Evolutionary conservation across 768 basidiomycete genomes (phyloP), one percentile per base, ranked within the genome.

Genomic region (Boletus reticuloceps): DNA sequence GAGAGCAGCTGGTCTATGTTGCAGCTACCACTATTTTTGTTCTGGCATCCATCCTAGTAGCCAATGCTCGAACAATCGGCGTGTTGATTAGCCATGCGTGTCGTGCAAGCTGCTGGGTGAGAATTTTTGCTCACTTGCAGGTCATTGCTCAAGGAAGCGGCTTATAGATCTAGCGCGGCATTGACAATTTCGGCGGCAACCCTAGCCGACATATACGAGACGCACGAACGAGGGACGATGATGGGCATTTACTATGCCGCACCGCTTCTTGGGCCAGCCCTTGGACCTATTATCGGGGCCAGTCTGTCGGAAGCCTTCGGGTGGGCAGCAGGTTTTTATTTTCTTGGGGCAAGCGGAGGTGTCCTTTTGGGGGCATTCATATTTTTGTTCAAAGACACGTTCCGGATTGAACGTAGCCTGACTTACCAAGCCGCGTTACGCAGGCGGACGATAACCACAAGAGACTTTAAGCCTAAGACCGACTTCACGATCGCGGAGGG

Each of bases 311-410:
- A 84, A 50, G 79, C 75, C 0, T 85, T 86, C 68, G 79, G 76
- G 49, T 96, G 94, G 94, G 80, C 89, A 37, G 82, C 86, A 9
- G 82, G 84, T 1, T 92, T 95, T 68, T 95, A 89, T 81, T 91
- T 94, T 68, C 79, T 94, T 22, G 75, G 81, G 1, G 84, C 85
- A 32, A 77, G 86, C 51, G 81, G 81, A 10, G 83, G 82, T 2
- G 29, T 77, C 34, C 80, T 79, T 48, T 74, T 82, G 48, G 42
- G 83, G 38, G 71, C 77, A 19, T 90, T 91, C 68, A 51, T 87
- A 34, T 68, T 86, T 22, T 74, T 87, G 64, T 90, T 94, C 75
- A 82, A 81, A 54, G 92, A 95, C 63, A 91, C 91, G 1, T 95
- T 90, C 73, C 81, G 92, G 17, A 74, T 79, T 51, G 90, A 94